A percentile compares a stretch with the other conserved stretches of the same genome.
phyloP scores from a whole-genome alignment of 495 filamentous ascomycete genomes.

The Staphylotrichum longicolle region DNA sequence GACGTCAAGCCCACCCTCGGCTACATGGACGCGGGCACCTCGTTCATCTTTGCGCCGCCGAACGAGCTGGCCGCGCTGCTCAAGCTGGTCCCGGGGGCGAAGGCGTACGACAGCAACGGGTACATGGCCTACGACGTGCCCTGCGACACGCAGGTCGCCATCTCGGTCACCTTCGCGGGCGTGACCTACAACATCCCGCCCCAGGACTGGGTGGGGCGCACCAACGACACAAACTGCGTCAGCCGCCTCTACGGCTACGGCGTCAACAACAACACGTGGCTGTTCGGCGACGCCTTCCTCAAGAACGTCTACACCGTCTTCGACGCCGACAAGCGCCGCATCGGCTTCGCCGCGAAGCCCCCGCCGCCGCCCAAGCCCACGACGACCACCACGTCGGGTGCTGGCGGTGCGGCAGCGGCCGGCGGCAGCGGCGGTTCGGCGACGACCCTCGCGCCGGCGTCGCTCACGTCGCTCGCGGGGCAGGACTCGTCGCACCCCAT shows the following conservation, averaged over 20 bases:
- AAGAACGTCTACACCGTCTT: conserved; percentile 92
- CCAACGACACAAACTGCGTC: conserved; percentile 50
- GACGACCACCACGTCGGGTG: conserved; percentile 9
- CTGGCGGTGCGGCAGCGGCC: too few relatives aligned
- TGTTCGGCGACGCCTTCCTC: conserved; percentile 78
- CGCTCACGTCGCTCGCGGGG: not conserved
- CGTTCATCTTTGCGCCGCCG: conserved; percentile 65
- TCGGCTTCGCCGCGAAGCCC: conserved; percentile 49
- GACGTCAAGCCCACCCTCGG: conserved; percentile 53
- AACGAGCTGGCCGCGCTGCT: conserved; percentile 64
- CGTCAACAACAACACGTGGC: conserved; percentile 54
- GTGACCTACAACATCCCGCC: conserved; percentile 61
- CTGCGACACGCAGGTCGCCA: conserved; percentile 56
- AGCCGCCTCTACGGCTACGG: conserved; percentile 62
- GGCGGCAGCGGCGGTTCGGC: conserved; percentile 13
- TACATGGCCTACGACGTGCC: conserved; percentile 65
- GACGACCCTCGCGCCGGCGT: conserved; percentile 17
- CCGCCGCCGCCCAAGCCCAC: conserved; percentile 23
- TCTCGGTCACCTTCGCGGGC: conserved; percentile 44
- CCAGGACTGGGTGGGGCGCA: conserved; percentile 64
- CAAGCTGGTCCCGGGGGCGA: conserved; percentile 60
- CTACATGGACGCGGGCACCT: conserved; percentile 81
- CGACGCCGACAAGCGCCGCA: conserved; percentile 59
- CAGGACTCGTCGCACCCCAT: conserved; percentile 1
- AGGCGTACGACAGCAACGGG: conserved; percentile 25